These are phyloP conservation scores for Diaporthe sp. DNA, from an alignment of 2,329 filamentous ascomycete genomes.

Conservation along the genomic window DNA sequence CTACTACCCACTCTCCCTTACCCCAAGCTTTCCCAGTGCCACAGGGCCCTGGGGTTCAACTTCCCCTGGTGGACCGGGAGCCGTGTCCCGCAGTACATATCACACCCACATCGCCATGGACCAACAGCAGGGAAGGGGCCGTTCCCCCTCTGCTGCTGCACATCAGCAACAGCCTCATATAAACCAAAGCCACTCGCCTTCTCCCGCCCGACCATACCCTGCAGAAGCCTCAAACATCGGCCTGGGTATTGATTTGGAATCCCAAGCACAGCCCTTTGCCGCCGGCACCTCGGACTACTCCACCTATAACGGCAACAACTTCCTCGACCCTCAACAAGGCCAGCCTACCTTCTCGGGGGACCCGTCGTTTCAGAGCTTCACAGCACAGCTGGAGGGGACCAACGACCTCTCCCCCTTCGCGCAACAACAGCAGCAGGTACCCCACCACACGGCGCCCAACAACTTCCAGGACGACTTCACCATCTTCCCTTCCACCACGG, in stretches of 20 bases:
- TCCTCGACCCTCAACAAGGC: slow-evolving; percentile 59
- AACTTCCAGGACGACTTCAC: slow-evolving; percentile 69
- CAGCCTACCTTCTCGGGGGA: slow-evolving; percentile 52
- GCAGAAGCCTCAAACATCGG: slow-evolving; percentile 52
- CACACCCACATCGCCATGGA: slow-evolving; percentile 57
- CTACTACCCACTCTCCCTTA: slow-evolving; percentile 8
- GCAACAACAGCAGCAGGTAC: slow-evolving; percentile 56
- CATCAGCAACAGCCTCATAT: slow-evolving; percentile 68
- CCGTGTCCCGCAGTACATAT: slow-evolving; percentile 40
- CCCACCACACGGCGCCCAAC: slow-evolving; percentile 57
- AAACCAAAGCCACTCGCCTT: slow-evolving; percentile 69
- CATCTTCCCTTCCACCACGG: slow-evolving; percentile 68
- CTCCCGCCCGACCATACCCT: slow-evolving; percentile 65
- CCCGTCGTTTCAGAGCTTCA: slow-evolving; percentile 53
- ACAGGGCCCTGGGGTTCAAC: slow-evolving; percentile 21
- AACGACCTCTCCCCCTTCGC: slow-evolving; percentile 54
- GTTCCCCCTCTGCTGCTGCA: slow-evolving; percentile 70
- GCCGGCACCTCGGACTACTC: slow-evolving; percentile 56
- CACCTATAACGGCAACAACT: slow-evolving; percentile 55
- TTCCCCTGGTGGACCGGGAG: slow-evolving; percentile 28
- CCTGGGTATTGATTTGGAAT: slow-evolving; percentile 69
- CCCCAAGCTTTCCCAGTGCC: slow-evolving; percentile 14
- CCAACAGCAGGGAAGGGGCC: slow-evolving; percentile 64
- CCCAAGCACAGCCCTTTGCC: slow-evolving; percentile 55
- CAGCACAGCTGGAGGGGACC: slow-evolving; percentile 54